A percentile compares a stretch with the other conserved stretches of the same genome.
Conservation (phyloP, 345 rosid genomes). For the Salix caprea region DNA sequence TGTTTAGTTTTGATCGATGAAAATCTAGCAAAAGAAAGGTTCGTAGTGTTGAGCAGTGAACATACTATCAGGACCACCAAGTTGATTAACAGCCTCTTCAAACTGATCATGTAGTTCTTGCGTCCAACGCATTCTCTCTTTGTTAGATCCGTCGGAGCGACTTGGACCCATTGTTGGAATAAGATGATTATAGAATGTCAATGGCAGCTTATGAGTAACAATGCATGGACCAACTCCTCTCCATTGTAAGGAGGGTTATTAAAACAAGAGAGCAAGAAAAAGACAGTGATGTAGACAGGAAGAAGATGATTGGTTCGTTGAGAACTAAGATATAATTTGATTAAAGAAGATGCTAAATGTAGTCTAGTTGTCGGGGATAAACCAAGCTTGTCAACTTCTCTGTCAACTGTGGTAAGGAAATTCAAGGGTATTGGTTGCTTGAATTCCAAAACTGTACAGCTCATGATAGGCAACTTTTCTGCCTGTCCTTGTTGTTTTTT, state of each 20-base stretch:
- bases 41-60: background rate
- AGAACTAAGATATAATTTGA: conserved; percentile 21
- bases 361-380: conserved; percentile 18
- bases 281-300: conserved; percentile 1
- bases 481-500: conserved; percentile 2
- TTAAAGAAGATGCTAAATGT: background rate
- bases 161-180: conserved; percentile 25
- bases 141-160: conserved; percentile 32
- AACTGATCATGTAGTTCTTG: conserved; percentile 47
- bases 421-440: conserved; percentile 1
- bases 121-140: conserved; percentile 49
- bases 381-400: conserved; percentile 1
- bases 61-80: conserved; percentile 58
- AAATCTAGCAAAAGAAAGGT: background rate
- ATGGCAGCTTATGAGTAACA: background rate
- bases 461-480: background rate
- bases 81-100: conserved; percentile 44
- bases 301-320: conserved; percentile 14
- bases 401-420: conserved; percentile 4
- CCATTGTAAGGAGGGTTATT: conserved; percentile 9
- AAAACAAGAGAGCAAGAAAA: conserved; percentile 9
- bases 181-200: background rate
- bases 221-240: background rate
- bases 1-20: background rate
- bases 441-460: conserved; percentile 6